A percentile compares a stretch with the other conserved stretches of the same genome.
Evolutionary conservation across 106 monocot species (phyloP).

Genomic region (Phalaenopsis equestris): DNA sequence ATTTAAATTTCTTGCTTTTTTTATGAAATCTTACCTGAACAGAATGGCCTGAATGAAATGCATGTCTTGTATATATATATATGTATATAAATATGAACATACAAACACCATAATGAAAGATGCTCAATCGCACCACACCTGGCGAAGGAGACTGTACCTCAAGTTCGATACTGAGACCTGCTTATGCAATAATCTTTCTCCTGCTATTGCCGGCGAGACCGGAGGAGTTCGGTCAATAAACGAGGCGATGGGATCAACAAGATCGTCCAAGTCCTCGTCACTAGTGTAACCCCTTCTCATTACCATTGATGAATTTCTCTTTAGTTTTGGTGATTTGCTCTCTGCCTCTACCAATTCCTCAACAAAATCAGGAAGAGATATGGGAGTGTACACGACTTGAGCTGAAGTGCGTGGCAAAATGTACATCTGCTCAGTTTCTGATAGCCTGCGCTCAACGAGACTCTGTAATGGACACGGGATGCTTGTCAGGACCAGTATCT

Average conservation of each 20-base stretch:
- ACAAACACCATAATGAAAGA: background rate
- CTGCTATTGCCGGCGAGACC: constrained; percentile 10
- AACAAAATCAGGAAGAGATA: constrained; percentile 33
- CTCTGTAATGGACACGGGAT: constrained; percentile 19
- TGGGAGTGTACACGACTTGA: constrained; percentile 39
- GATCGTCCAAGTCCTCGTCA: constrained; percentile 59
- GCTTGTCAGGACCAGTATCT: no score
- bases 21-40: no score
- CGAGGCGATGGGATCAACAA: constrained; percentile 47
- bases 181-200: constrained; percentile 1
- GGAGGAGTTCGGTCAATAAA: constrained; percentile 23
- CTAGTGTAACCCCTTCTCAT: constrained; percentile 66
- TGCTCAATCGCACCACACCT: constrained; percentile 49
- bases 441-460: constrained; percentile 27
- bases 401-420: constrained; percentile 50
- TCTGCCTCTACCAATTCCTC: constrained; percentile 36
- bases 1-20: no score
- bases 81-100: background rate
- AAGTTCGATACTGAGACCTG: constrained; percentile 8
- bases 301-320: constrained; percentile 36
- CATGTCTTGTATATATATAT: no score
- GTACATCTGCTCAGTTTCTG: constrained; percentile 23
- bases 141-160: constrained; percentile 40
- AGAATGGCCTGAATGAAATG: no score
- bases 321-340: constrained; percentile 18